Evolutionary conservation across 306 rosid species (phyloP).

Genomic region (Coriaria nepalensis): DNA sequence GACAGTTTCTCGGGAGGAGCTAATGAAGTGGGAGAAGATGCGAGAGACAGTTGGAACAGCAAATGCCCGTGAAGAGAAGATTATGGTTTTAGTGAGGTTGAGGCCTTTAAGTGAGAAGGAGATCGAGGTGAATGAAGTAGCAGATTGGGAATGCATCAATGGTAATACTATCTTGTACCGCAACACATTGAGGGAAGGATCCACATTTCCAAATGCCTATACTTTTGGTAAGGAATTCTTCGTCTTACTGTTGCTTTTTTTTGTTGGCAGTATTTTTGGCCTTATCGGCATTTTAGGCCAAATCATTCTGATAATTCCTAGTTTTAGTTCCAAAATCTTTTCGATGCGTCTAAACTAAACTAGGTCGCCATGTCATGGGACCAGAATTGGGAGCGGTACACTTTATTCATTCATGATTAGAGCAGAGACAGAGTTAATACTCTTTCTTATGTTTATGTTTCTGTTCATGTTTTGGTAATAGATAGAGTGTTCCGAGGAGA

Average conservation of each 20-base stretch:
- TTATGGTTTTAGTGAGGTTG: constrained; percentile 74
- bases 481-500: constrained; percentile 88
- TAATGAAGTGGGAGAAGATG: constrained; percentile 76
- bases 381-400: too few species aligned
- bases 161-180: constrained; percentile 79
- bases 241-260: not conserved
- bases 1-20: constrained; percentile 71
- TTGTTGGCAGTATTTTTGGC: too few species aligned
- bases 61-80: constrained; percentile 78
- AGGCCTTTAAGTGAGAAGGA: constrained; percentile 91
- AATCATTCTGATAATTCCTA: not conserved
- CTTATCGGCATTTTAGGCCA: not conserved
- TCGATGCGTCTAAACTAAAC: not conserved
- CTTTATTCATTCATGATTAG: too few species aligned
- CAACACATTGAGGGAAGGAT: constrained; percentile 90
- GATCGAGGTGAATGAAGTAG: constrained; percentile 45
- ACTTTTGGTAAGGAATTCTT: constrained; percentile 60
- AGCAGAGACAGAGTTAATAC: not conserved
- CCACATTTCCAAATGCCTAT: constrained; percentile 91
- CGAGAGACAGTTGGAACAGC: constrained; percentile 21
- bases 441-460: not conserved
- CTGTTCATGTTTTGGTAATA: constrained; percentile 25
- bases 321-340: constrained; percentile 1
- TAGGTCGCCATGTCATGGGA: too few species aligned
- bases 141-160: constrained; percentile 98